Evolutionary conservation across 805 yeast genomes (phyloP).

Genomic region (Yarrowia sp.): DNA sequence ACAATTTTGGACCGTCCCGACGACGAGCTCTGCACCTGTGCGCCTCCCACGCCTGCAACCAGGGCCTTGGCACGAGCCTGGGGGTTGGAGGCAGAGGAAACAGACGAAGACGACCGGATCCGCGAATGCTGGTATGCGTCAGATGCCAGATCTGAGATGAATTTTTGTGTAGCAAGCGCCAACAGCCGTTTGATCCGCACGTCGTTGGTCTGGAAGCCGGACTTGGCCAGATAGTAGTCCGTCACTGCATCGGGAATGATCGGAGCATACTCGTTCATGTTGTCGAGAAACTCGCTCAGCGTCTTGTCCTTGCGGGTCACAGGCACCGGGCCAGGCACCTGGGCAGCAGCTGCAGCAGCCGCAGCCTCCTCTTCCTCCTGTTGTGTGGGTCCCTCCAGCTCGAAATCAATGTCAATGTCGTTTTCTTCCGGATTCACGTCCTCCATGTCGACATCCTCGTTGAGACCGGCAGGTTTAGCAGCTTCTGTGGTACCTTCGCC

Average conservation of each 20-base stretch:
- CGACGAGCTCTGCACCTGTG: constrained; percentile 49
- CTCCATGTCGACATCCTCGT: constrained; percentile 37
- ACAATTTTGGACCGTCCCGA: constrained; percentile 76
- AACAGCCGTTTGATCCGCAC: constrained; percentile 78
- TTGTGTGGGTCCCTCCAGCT: constrained; percentile 34
- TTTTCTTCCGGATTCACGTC: constrained; percentile 38
- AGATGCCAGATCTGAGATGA: constrained; percentile 90
- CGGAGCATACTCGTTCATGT: constrained; percentile 95
- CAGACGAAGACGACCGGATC: constrained; percentile 86
- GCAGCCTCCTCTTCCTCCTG: constrained; percentile 2
- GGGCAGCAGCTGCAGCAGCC: constrained; percentile 41
- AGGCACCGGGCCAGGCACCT: constrained; percentile 43
- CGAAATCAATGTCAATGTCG: constrained; percentile 42
- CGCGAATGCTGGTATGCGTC: constrained; percentile 96
- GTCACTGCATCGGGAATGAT: constrained; percentile 96
- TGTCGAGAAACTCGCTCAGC: constrained; percentile 78
- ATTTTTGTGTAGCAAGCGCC: constrained; percentile 96
- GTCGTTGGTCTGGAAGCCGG: constrained; percentile 85
- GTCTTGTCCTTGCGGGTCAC: constrained; percentile 46
- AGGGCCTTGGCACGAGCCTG: constrained; percentile 83
- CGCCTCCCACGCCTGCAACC: constrained; percentile 56
- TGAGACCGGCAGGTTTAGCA: not conserved
- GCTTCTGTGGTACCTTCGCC: not conserved
- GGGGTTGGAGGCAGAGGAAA: constrained; percentile 84
- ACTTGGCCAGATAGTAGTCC: constrained; percentile 84